These are phyloP conservation scores for Hamamelis virginiana DNA, from an alignment of 164 flowering plant genomes.

Conservation along the genomic window DNA sequence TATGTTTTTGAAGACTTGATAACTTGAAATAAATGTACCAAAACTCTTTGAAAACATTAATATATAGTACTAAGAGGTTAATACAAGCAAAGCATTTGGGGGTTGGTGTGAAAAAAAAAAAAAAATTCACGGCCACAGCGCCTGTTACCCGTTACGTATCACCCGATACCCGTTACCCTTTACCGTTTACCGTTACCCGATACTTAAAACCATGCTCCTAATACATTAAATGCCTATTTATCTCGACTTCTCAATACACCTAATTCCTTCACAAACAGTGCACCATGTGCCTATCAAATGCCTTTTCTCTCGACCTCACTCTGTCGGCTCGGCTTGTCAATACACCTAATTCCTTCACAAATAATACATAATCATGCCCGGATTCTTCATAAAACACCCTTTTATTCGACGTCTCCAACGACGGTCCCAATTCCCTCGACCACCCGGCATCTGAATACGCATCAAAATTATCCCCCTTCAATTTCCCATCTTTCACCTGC, in stretches of 20 bases:
- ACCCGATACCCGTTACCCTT: too few relatives aligned
- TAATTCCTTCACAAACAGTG: slow-evolving; percentile 71
- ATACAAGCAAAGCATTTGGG: too few relatives aligned
- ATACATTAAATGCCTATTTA: slow-evolving; percentile 95
- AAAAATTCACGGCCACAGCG: too few relatives aligned
- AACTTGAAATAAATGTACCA: too few relatives aligned
- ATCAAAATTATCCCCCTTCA: slow-evolving; percentile 74
- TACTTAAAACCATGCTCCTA: slow-evolving; percentile 99
- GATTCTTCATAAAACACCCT: slow-evolving; percentile 84
- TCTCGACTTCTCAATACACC: slow-evolving; percentile 67
- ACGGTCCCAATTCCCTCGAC: slow-evolving; percentile 91
- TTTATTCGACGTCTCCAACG: slow-evolving; percentile 61
- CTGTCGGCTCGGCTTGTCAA: slow-evolving; percentile 79
- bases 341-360: slow-evolving; percentile 75
- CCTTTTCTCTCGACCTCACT: slow-evolving; percentile 82
- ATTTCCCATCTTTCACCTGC: slow-evolving; percentile 74
- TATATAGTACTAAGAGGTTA: too few relatives aligned
- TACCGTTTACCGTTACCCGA: too few relatives aligned
- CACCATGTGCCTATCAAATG: slow-evolving; percentile 98
- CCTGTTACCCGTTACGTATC: too few relatives aligned
- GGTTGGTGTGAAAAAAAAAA: too few relatives aligned
- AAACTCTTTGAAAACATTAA: too few relatives aligned
- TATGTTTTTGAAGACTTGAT: too few relatives aligned
- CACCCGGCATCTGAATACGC: slow-evolving; percentile 92
- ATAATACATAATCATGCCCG: slow-evolving; percentile 63